Evolutionary conservation across 1,284 basidiomycete species (phyloP), one percentile per base, ranked within the genome.

Genomic region (Ceratobasidium sp.): DNA sequence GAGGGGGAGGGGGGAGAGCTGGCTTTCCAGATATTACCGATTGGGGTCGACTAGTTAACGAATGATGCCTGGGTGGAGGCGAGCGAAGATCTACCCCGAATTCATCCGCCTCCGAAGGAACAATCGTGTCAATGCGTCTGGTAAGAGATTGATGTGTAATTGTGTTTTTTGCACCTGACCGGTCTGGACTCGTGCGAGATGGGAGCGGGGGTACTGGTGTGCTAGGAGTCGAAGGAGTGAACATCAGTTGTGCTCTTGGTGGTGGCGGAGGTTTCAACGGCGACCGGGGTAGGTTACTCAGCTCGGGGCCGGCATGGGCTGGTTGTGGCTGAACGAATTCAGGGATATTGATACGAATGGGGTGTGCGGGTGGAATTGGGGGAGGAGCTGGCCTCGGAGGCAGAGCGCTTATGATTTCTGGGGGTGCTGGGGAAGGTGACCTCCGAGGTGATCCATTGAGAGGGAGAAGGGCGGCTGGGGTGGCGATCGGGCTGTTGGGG

Each of bases 301-400:
- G n/a, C 32, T 74, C 46, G 4, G 71, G 32, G n/a, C n/a, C 34
- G n/a, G 25, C 11, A 11, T 64, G 49, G 19, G 40, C 6, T 22
- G 71, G 59, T n/a, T 64, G 57, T 17, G 49, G 46, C 29, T 64
- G 46, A 11, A 51, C 25, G 15, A 59, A 40, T 9, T 74, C 71
- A 15, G 71, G 71, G 19, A 74, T 74, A 54, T 64, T 74, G 29
- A 74, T 74, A 17, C 71, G 71, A 62, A 74, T 74, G 6, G 71
- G 71, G 32, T 62, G 49, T 19, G 44, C n/a, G 32, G 69, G 69
- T 34, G 69, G 69, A 22, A 54, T 34, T 32, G 57, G 46, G 19
- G 57, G 44, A 29, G 71, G 32, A n/a, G 17, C 22, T 46, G 61
- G 43, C 25, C 57, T 51, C 15, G 71, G 71, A 54, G 61, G 19